These are phyloP conservation scores for Marchantia polymorpha DNA, from an alignment of 225 moss, liverwort and hornwort species.

Conservation along the genomic window DNA sequence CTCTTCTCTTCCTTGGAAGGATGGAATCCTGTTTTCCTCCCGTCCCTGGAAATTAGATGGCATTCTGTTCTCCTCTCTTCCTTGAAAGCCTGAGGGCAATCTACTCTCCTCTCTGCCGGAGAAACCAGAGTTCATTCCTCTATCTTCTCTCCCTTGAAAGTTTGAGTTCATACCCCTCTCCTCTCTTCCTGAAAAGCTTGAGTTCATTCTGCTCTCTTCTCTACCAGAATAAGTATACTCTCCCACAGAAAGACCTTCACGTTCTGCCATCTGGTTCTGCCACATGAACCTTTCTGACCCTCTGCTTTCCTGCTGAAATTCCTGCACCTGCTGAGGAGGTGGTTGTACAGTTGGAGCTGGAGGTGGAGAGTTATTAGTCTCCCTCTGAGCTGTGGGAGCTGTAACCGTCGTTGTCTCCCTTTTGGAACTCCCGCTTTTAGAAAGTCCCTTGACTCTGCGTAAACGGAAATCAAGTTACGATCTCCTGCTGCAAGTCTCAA, in stretches of 20 bases:
- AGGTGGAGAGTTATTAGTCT: constrained; percentile 77
- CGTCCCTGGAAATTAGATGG: constrained; percentile 18
- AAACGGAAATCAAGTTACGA: neutral
- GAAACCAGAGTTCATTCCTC: constrained; percentile 44
- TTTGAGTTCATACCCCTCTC: constrained; percentile 54
- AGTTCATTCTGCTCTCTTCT: constrained; percentile 47
- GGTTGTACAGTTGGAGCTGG: constrained; percentile 48
- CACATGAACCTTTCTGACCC: constrained; percentile 41
- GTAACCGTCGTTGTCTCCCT: constrained; percentile 49
- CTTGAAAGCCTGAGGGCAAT: constrained; percentile 11
- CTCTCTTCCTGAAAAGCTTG: constrained; percentile 61
- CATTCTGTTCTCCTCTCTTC: constrained; percentile 18
- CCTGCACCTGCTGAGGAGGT: constrained; percentile 44
- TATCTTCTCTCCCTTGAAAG: constrained; percentile 71
- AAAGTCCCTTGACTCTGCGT: constrained; percentile 90
- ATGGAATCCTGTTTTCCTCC: constrained; percentile 28
- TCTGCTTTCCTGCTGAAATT: constrained; percentile 38
- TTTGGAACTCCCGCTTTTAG: constrained; percentile 82
- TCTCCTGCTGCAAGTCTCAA: neutral
- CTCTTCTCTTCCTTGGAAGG: constrained; percentile 26
- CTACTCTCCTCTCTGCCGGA: constrained; percentile 56
- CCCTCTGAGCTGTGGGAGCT: constrained; percentile 55
- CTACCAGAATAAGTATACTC: constrained; percentile 23
- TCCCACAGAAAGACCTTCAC: constrained; percentile 31
- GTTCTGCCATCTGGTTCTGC: constrained; percentile 40